These are phyloP conservation scores for Fusarium nurragi DNA, from an alignment of 2,329 filamentous ascomycete genomes.

Conservation along the genomic window DNA sequence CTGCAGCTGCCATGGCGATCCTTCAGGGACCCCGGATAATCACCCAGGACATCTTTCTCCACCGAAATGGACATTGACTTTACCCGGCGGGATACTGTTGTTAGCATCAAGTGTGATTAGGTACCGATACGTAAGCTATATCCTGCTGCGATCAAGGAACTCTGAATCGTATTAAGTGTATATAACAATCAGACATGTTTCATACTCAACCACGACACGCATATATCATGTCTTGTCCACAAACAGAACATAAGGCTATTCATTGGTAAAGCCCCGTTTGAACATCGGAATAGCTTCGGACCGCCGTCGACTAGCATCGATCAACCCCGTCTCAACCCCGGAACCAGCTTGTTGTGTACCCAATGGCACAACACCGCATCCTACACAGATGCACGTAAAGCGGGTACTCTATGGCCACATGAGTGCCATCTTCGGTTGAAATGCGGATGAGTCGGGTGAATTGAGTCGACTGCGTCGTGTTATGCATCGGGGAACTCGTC, in stretches of 20 bases:
- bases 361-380: constrained; percentile 37
- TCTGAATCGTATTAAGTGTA: neutral
- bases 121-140: neutral
- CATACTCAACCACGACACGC: neutral
- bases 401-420: constrained; percentile 36
- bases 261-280: constrained; percentile 24
- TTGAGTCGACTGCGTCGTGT: constrained; percentile 5
- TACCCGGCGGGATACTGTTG: neutral
- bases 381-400: constrained; percentile 28
- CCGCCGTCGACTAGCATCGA: constrained; percentile 1
- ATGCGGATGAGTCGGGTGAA: constrained; percentile 24
- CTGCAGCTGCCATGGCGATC: constrained; percentile 38
- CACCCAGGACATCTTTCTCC: neutral
- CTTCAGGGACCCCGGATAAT: constrained; percentile 26
- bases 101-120: neutral
- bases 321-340: constrained; percentile 13
- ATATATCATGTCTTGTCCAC: neutral
- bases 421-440: constrained; percentile 34
- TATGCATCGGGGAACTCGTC: constrained; percentile 4
- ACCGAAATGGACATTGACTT: neutral
- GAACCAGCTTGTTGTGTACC: constrained; percentile 16
- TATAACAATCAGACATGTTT: neutral
- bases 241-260: neutral
- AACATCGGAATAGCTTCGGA: constrained; percentile 31
- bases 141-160: neutral